Evolutionary conservation across 2,329 filamentous ascomycete species (phyloP).

Genomic region (Fusarium sp.): DNA sequence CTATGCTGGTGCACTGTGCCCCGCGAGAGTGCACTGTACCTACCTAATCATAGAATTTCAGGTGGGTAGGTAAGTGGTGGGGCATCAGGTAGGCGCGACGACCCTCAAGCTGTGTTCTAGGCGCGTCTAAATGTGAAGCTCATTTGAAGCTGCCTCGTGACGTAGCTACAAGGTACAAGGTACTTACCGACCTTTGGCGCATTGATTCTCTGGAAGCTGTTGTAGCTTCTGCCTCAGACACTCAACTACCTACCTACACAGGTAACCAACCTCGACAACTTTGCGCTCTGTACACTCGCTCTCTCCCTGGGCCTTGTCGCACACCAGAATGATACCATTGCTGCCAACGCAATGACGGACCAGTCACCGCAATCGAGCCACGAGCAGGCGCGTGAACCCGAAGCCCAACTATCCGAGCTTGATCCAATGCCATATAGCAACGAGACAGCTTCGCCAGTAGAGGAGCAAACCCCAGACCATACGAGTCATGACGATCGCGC

Average conservation of each 20-base stretch:
- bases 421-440: conserved; percentile 35
- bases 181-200: conserved; percentile 32
- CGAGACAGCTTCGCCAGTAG: conserved; percentile 13
- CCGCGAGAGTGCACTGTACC: conserved; percentile 28
- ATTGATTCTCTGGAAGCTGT: conserved; percentile 42
- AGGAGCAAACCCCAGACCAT: conserved; percentile 17
- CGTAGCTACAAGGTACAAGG: conserved; percentile 50
- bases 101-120: conserved; percentile 28
- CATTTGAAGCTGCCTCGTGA: conserved; percentile 47
- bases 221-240: conserved; percentile 42
- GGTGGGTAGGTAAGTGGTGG: conserved; percentile 28
- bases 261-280: conserved; percentile 20
- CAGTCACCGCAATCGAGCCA: conserved; percentile 55
- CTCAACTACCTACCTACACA: conserved; percentile 8
- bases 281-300: conserved; percentile 23
- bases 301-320: conserved; percentile 23
- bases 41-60: conserved; percentile 2
- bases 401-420: conserved; percentile 36
- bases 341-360: conserved; percentile 58
- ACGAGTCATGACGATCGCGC: conserved; percentile 50
- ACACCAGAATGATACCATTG: conserved; percentile 51
- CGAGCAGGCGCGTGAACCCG: conserved; percentile 37
- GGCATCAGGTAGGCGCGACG: conserved; percentile 37
- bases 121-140: conserved; percentile 36
- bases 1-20: conserved; percentile 29